Evolutionary conservation across 768 basidiomycete genomes (phyloP), one percentile per base, ranked within the genome.

Genomic region (Rhizopogon rudus): DNA sequence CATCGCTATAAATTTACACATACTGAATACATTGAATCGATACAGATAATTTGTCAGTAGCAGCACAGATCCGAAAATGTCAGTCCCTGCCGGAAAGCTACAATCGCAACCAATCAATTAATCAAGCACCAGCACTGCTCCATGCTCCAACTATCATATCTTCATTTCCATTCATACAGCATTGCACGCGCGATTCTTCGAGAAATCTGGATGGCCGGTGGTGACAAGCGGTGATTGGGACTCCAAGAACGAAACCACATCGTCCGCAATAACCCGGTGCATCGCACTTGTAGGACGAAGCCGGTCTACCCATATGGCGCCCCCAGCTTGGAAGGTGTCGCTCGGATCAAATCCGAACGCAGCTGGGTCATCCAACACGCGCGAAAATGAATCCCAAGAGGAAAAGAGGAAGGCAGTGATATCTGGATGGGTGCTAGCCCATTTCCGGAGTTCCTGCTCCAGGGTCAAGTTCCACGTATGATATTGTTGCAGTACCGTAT

Each of bases 341-440:
- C 12, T 16, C 7, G 6, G 13, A 52, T 49, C 49, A 39, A 52
- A 53, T n/a, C 40, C 54, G 29, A 31, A 53, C 31, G 54, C 40
- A 5, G 59, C 57, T 1, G 78, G 80, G 53, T 81, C 61, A 53
- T 83, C 77, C 16, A 84, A 67, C 12, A 84, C 61, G 16, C 65
- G 67, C 17, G 66, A 73, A 65, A 86, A 84, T 0, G 71, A 65
- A 3, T 71, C 67, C 56, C 72, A 74, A 0, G 81, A 73, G 0
- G 82, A 82, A 63, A 77, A 83, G 3, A 80, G 49, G 42, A 86
- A 60, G 6, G 75, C 69, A 0, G 81, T 79, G 33, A 70, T 63
- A 46, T 82, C 81, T 7, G 71, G 56, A 57, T 82, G 78, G 4
- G 55, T 58, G 0, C 61, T 35, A 6, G 69, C 64, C 59, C 85